These are phyloP conservation scores for Tilletia caries DNA, from an alignment of 1,284 basidiomycete genomes.

Conservation along the genomic window DNA sequence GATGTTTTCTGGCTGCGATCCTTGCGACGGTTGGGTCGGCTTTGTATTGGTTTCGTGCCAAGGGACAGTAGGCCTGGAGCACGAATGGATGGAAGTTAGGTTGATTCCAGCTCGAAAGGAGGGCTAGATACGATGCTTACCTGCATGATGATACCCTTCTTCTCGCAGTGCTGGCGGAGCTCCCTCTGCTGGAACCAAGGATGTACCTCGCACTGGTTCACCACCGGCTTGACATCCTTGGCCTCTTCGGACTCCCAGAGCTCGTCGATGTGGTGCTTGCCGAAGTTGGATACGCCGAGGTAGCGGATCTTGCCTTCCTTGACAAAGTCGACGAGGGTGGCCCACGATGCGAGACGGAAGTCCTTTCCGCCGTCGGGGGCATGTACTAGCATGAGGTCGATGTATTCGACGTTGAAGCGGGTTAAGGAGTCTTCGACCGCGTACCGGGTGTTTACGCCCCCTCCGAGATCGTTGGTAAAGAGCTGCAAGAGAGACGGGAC, in stretches of 20 bases:
- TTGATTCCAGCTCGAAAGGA: too few relatives aligned
- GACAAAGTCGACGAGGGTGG: background rate
- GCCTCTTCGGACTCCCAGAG: background rate
- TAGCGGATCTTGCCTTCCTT: background rate
- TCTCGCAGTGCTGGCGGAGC: constrained; percentile 1
- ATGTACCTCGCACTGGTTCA: background rate
- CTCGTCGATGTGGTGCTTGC: background rate
- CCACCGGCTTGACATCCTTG: background rate
- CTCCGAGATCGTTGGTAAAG: background rate
- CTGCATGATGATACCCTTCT: background rate
- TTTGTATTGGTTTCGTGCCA: too few relatives aligned
- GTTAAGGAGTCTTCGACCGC: background rate
- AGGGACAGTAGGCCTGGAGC: too few relatives aligned
- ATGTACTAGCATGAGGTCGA: background rate
- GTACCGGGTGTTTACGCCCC: background rate
- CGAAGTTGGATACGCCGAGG: background rate
- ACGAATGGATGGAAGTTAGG: too few relatives aligned
- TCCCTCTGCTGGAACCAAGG: constrained; percentile 1
- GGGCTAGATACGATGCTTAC: background rate
- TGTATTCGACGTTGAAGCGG: background rate
- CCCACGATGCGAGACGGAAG: background rate
- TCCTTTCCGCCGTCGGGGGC: background rate
- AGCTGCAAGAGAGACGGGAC: too few relatives aligned
- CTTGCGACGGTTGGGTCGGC: too few relatives aligned
- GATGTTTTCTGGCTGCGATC: too few relatives aligned